A percentile compares a stretch with the other conserved stretches of the same genome.
These are phyloP conservation scores for Copromyces sp. DNA, from an alignment of 495 filamentous ascomycete species.

Conservation along the genomic window DNA sequence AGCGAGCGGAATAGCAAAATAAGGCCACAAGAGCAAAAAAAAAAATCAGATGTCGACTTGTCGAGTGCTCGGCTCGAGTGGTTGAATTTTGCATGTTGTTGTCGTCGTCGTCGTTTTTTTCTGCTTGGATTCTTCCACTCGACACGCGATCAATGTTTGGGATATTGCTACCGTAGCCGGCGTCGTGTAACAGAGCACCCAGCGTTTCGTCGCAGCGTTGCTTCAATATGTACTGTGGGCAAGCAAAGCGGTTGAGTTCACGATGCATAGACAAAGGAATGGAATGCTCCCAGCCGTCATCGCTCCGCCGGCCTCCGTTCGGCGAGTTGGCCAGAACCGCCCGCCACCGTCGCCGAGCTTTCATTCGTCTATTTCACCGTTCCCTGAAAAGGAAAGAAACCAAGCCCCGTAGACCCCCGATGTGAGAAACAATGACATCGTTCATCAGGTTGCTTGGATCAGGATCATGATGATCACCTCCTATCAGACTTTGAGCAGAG, in stretches of 20 bases:
- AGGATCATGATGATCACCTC: background rate
- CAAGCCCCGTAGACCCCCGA: background rate
- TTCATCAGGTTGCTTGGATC: background rate
- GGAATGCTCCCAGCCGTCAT: background rate
- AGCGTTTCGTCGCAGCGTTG: background rate
- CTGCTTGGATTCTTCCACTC: background rate
- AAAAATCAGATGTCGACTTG: background rate
- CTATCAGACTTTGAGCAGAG: no score
- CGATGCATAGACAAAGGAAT: background rate
- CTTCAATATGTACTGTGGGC: background rate
- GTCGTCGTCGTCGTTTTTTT: background rate
- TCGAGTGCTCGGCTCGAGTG: background rate
- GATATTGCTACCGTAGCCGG: background rate
- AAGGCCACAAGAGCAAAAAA: background rate
- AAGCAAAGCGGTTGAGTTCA: background rate
- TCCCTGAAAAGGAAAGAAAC: background rate
- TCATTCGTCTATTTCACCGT: background rate
- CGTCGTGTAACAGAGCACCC: background rate
- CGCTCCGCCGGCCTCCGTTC: background rate
- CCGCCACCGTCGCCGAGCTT: background rate
- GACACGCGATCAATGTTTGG: background rate
- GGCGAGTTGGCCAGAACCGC: background rate
- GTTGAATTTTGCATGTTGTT: background rate
- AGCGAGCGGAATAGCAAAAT: background rate
- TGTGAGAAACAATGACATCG: background rate